Percentiles rank a stretch among this genome's conserved stretches.
These are phyloP conservation scores for Sarocladiaceae sp. DNA, from an alignment of 2,329 filamentous ascomycete genomes.

Conservation along the genomic window DNA sequence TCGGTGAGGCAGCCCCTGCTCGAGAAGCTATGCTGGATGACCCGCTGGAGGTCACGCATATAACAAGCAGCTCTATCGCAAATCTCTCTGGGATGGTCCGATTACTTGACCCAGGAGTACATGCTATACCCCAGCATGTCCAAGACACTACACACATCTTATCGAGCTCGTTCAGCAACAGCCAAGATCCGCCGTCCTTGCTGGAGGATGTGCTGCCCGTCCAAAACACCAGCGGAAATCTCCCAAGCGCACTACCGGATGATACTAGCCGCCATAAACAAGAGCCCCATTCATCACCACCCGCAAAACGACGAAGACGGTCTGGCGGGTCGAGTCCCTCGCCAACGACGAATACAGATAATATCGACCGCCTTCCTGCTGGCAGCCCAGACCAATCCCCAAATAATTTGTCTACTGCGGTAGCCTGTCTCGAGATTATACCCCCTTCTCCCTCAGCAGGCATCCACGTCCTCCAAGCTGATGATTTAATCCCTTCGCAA, in stretches of 20 bases:
- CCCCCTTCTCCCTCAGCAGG: constrained; percentile 51
- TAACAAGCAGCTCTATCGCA: not conserved
- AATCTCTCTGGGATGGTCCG: not conserved
- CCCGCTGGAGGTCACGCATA: not conserved
- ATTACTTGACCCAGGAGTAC: not conserved
- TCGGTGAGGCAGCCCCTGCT: not conserved
- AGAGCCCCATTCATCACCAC: not conserved
- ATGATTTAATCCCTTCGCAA: constrained; percentile 53
- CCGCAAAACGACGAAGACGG: not conserved
- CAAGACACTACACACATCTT: not conserved
- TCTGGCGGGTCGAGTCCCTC: not conserved
- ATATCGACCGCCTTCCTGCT: not conserved
- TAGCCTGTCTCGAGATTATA: constrained; percentile 40
- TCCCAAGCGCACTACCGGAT: no score
- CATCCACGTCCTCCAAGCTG: constrained; percentile 36
- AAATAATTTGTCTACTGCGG: no score
- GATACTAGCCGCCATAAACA: no score
- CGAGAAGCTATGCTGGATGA: not conserved
- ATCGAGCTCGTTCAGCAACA: not conserved
- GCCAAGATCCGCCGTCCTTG: not conserved
- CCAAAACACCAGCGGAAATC: constrained; percentile 11
- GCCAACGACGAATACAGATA: not conserved
- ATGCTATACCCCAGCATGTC: not conserved
- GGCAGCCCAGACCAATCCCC: not conserved
- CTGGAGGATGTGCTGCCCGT: not conserved